Base-by-base conservation (phyloP, 1,284 basidiomycete genomes). In the Microbotryum scabiosae region DNA sequence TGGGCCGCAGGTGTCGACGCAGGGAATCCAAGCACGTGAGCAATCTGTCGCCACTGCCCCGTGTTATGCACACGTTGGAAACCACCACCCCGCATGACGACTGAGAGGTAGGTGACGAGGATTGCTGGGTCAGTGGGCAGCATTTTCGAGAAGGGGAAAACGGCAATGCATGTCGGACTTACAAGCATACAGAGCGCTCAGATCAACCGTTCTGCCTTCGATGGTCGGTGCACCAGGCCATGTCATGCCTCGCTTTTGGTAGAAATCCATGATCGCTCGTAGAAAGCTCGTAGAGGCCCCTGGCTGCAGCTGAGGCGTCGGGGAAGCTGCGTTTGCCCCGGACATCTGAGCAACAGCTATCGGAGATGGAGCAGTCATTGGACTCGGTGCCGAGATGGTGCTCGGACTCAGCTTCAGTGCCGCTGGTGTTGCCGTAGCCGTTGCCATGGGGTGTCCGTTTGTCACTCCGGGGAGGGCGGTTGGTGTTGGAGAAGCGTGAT, bases 201-300 rank as follows among this genome's bases (percentile, higher is more conserved):
- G 41, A 21, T 68, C 64, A 14, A 68, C 3, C 21, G 5, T 12
- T 9, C 51, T 30, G 3, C 64, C 67, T 12, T 68, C 67, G 30
- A 68, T 28, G 10, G 50, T 28, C 3, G 67, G 60, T 6, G 61
- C 32, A 1, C 52, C 54, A 1, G 30, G 9, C 51, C 62, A 61
- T 12, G 54, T 10, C 16, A 50, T 12, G 2, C 60, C 60, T 20
- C 51, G 23, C 44, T 60, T 64, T 30, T 36, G 14, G 44, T 58
- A 60, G 26, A 64, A 68, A 20, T 68, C 67, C 50, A 43, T 41
- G 41, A 68, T 48, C 20, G 57, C 30, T 18, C 50, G 58, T 12
- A 59, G 18, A 43, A 68, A 62, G 20, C 36, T 28, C 5, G 10
- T 26, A 36, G 53, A 43, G 56, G 64, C 18, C 44, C 18, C 26